A percentile compares a stretch with the other conserved stretches of the same genome.
phyloP scores from a whole-genome alignment of 78 protist species.

The Chrysochromulina tobinii region DNA sequence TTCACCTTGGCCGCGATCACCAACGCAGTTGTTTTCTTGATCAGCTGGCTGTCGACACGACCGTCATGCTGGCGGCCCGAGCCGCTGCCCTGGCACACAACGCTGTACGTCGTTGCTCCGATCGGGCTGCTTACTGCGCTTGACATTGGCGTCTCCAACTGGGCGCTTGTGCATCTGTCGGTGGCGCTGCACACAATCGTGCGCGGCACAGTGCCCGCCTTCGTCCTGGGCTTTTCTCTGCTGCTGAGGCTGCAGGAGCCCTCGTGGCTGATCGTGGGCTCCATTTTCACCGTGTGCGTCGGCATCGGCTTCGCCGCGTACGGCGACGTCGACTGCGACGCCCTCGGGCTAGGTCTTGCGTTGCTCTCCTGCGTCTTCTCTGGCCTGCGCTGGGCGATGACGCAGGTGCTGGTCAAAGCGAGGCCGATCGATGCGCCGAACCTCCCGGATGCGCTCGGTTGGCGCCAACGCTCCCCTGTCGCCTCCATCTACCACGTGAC shows the following conservation, averaged over 20 bases:
- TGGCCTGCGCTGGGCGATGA: too few relatives aligned
- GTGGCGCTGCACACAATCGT: background rate
- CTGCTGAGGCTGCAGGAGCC: background rate
- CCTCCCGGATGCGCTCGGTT: too few relatives aligned
- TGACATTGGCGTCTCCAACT: constrained; percentile 15
- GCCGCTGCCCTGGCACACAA: background rate
- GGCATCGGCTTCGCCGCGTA: background rate
- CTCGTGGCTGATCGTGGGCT: too few relatives aligned
- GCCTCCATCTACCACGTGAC: too few relatives aligned
- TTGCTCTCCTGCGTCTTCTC: too few relatives aligned
- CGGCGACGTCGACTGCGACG: too few relatives aligned
- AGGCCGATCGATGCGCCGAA: too few relatives aligned
- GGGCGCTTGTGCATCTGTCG: background rate
- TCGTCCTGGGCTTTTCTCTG: background rate
- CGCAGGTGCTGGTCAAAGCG: too few relatives aligned
- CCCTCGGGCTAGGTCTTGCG: too few relatives aligned
- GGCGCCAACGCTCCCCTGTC: too few relatives aligned
- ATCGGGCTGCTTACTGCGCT: background rate
- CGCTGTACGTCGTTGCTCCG: background rate
- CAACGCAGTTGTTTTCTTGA: background rate
- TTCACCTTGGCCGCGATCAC: background rate
- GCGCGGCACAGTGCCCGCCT: background rate
- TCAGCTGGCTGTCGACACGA: background rate
- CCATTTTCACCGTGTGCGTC: background rate
- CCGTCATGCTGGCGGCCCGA: background rate